Percentiles rank a stretch among this genome's conserved stretches.
phyloP scores from a whole-genome alignment of 257 asterid species.

The Scutellaria minor region DNA sequence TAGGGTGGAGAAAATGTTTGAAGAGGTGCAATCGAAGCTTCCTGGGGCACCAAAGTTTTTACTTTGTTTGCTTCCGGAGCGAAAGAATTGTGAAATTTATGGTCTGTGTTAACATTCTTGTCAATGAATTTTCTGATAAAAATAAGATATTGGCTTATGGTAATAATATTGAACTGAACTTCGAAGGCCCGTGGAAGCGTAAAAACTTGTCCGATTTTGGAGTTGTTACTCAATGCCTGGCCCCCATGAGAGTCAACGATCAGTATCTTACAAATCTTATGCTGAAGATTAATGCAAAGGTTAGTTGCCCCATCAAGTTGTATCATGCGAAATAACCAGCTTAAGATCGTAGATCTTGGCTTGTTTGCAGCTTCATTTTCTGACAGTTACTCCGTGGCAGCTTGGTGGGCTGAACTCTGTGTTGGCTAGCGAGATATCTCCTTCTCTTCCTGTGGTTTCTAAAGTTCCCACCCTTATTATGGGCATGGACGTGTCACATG shows the following conservation, averaged over 20 bases:
- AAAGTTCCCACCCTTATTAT: constrained; percentile 79
- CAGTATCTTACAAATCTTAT: constrained; percentile 80
- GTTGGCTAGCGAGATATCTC: constrained; percentile 61
- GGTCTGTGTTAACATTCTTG: constrained; percentile 52
- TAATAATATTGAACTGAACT: constrained; percentile 15
- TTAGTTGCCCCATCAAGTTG: constrained; percentile 31
- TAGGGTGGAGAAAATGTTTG: constrained; percentile 85
- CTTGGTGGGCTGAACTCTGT: constrained; percentile 91
- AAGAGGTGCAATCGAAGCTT: constrained; percentile 63
- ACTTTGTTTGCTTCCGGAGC: constrained; percentile 81
- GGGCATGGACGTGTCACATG: constrained; percentile 98
- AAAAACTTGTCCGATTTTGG: constrained; percentile 79
- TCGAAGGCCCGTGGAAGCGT: constrained; percentile 86
- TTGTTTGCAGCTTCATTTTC: constrained; percentile 11
- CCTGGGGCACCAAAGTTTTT: constrained; percentile 81
- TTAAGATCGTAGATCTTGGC: neutral
- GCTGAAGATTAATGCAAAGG: constrained; percentile 91
- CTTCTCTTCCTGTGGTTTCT: constrained; percentile 70
- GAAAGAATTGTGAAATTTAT: constrained; percentile 77
- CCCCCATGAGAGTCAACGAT: constrained; percentile 73
- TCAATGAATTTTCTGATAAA: neutral
- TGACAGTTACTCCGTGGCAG: constrained; percentile 46
- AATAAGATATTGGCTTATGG: neutral
- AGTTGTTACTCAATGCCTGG: constrained; percentile 81
- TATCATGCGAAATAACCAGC: neutral